Percentiles rank a stretch among this genome's conserved stretches.
Evolutionary conservation across 805 yeast species (phyloP).

Genomic region (Wickerhamiella bombiphila): DNA sequence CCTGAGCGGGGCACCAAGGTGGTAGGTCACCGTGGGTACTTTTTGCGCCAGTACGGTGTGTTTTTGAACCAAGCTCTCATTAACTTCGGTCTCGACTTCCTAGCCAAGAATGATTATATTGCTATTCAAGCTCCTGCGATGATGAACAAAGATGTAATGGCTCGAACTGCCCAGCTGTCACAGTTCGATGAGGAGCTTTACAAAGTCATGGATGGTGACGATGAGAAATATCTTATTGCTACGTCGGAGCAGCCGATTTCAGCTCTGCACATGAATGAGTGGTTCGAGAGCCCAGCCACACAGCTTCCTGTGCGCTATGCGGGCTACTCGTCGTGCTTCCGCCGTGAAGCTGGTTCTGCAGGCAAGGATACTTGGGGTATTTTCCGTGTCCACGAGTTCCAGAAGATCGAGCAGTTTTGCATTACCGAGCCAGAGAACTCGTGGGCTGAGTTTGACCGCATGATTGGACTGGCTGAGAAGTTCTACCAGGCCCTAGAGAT

Average conservation of each 20-base stretch:
- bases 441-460: conserved; percentile 92
- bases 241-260: conserved; percentile 98
- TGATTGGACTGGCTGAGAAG: conserved; percentile 83
- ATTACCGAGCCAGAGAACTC: conserved; percentile 96
- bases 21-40: conserved; percentile 97
- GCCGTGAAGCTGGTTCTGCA: conserved; percentile 98
- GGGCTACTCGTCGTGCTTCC: conserved; percentile 96
- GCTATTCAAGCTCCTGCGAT: conserved; percentile 97
- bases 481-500: conserved; percentile 82
- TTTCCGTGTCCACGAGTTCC: conserved; percentile 96
- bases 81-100: conserved; percentile 82
- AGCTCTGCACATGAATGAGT: conserved; percentile 92
- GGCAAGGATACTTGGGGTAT: conserved; percentile 99
- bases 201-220: conserved; percentile 93
- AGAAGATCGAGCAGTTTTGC: conserved; percentile 93
- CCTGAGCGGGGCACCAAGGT: conserved; percentile 97
- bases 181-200: conserved; percentile 96
- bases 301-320: conserved; percentile 95
- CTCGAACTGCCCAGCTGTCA: conserved; percentile 95
- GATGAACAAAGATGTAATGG: conserved; percentile 99
- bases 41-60: conserved; percentile 88
- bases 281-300: conserved; percentile 96
- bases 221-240: conserved; percentile 94
- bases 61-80: conserved; percentile 95
- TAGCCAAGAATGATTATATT: conserved; percentile 61